Evolutionary conservation across 768 basidiomycete genomes (phyloP), one percentile per base, ranked within the genome.

Genomic region (Boletus sensibilis): DNA sequence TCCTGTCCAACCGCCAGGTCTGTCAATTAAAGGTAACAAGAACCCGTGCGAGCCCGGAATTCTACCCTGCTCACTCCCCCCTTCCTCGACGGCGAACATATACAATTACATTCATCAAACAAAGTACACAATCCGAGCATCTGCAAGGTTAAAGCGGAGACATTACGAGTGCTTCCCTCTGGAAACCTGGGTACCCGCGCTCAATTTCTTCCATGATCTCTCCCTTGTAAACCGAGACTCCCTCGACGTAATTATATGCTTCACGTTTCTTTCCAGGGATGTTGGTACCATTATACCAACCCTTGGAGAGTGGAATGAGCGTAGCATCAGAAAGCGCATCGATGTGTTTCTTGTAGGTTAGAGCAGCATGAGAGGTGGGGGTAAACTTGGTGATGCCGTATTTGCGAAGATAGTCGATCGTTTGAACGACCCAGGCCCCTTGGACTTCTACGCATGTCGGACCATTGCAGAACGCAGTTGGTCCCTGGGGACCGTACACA

Each of bases 181-280:
- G 29, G 35, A 64, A 64, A 20, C 48, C 39, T 1, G 60, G 61
- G 21, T 62, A 62, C 6, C 60, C 61, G 2, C 44, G 31, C 14
- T 53, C 55, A 1, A 62, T 51, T 25, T 64, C 62, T 14, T 57
- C 50, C 49, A 7, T 33, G 18, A 64, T 64, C 50, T 64, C 62
- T n/a, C 18, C 29, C 9, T 16, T 46, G 20, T 64, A 64, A 25
- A 0, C 2, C 2, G 20, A 5, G 6, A 56, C 25, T 10, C 59
- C 60, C 5, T 27, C 59, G 5, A 23, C 0, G 13, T 61, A 61
- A 25, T 52, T 52, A n/a, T 50, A 49, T 14, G 53, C 16, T 45
- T 56, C 53, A 2, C 27, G 37, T 33, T 27, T 52, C 58, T 61
- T 60, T n/a, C 49, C 59, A 1, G 59, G 49, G 2, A 60, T 48